Conservation (phyloP, 148 eudicot genomes). For the Vaccinium darrowii region DNA sequence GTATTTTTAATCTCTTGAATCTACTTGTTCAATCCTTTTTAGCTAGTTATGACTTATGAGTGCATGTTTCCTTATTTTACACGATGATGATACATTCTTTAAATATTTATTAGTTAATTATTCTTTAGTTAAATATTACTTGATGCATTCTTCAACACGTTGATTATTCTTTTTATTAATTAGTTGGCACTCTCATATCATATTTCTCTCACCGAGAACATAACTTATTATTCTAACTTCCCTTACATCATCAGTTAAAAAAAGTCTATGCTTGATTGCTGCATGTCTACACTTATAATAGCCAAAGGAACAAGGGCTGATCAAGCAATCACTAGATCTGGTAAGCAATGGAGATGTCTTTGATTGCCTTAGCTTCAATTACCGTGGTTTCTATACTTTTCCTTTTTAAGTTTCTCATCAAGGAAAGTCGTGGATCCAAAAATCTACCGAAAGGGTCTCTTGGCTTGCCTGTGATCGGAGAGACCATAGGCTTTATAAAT, state of each 20-base stretch:
- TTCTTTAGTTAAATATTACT: too few species aligned
- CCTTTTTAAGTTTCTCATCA: conserved; percentile 9
- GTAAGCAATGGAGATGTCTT: conserved; percentile 8
- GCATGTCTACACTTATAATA: background rate
- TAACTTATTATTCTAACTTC: too few species aligned
- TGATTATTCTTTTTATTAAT: too few species aligned
- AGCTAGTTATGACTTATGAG: too few species aligned
- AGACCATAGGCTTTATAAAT: conserved; percentile 24
- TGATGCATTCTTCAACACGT: too few species aligned
- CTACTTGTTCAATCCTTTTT: too few species aligned
- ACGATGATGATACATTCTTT: too few species aligned
- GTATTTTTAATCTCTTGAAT: too few species aligned
- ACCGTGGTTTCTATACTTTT: conserved; percentile 12
- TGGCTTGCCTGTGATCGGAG: conserved; percentile 26
- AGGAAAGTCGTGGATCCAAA: background rate
- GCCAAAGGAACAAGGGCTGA: background rate
- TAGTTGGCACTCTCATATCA: too few species aligned
- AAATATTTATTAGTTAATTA: too few species aligned
- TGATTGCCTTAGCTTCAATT: conserved; percentile 9
- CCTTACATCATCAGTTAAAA: background rate
- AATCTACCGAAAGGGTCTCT: conserved; percentile 23
- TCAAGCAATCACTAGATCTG: background rate
- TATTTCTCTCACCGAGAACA: too few species aligned
- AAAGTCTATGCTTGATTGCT: background rate
- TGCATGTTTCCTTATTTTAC: too few species aligned